Conservation (phyloP, 2,329 filamentous ascomycete genomes). For the Lecanosticta acicola region DNA sequence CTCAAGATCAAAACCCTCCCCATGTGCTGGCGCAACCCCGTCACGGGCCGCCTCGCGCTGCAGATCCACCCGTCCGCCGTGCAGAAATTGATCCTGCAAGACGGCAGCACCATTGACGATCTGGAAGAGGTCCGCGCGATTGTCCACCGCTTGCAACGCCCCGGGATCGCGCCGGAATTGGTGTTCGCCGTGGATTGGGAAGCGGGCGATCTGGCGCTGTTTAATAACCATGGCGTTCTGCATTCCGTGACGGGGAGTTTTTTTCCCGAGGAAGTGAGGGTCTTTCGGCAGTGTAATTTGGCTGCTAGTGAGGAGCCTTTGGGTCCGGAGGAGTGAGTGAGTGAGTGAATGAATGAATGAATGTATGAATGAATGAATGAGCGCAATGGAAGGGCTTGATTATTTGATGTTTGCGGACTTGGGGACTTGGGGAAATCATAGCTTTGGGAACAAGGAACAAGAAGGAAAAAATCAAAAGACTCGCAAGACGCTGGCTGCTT, state of each 20-base stretch:
- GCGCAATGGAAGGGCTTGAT: not conserved
- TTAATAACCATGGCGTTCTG: constrained; percentile 70
- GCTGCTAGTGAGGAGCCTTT: constrained; percentile 57
- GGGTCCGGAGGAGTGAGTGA: constrained; percentile 38
- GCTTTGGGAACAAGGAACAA: too few relatives aligned
- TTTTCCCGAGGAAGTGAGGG: constrained; percentile 62
- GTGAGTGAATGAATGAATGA: not conserved
- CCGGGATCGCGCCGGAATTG: constrained; percentile 61
- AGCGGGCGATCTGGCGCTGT: constrained; percentile 69
- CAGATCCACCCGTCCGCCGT: constrained; percentile 71
- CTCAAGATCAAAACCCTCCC: constrained; percentile 66
- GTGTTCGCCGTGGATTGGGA: constrained; percentile 75
- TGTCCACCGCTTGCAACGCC: constrained; percentile 67
- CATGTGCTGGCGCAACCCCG: constrained; percentile 72
- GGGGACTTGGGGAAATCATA: too few relatives aligned
- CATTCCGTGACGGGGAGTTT: constrained; percentile 74
- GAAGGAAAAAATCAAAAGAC: not conserved
- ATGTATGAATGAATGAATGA: not conserved
- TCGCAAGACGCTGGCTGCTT: constrained; percentile 4
- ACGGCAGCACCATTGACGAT: constrained; percentile 65
- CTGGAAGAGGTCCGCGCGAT: constrained; percentile 60
- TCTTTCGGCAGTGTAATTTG: constrained; percentile 76
- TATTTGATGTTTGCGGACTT: not conserved
- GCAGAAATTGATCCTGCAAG: constrained; percentile 59
- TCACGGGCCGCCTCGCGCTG: constrained; percentile 62